These are phyloP conservation scores for Solanum chaucha DNA, from an alignment of 257 asterid species.

Conservation along the genomic window DNA sequence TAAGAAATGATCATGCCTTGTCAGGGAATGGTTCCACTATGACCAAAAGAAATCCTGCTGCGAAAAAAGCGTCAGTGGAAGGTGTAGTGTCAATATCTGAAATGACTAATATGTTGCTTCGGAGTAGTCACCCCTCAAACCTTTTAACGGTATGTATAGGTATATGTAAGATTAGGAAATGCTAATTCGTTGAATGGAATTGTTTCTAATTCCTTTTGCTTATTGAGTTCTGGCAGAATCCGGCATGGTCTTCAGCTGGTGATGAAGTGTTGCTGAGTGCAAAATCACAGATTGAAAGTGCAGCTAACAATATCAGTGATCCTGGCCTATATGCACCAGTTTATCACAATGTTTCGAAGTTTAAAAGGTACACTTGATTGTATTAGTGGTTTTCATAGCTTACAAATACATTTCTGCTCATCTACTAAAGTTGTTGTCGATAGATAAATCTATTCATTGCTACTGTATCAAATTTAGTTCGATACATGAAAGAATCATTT, in stretches of 20 bases:
- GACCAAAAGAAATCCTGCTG: neutral
- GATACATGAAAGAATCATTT: neutral
- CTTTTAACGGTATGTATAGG: conserved; percentile 29
- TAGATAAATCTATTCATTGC: neutral
- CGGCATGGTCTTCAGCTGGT: conserved; percentile 40
- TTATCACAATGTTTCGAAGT: conserved; percentile 46
- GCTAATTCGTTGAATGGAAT: neutral
- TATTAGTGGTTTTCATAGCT: neutral
- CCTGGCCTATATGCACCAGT: conserved; percentile 40
- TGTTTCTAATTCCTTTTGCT: neutral
- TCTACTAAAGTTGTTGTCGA: neutral
- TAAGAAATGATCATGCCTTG: conserved; percentile 1
- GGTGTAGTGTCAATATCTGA: conserved; percentile 37
- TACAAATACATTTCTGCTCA: neutral
- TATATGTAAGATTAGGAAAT: neutral
- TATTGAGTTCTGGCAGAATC: conserved; percentile 21
- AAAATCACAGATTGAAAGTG: conserved; percentile 32
- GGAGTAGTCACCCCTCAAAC: conserved; percentile 21
- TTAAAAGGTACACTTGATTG: conserved; percentile 27
- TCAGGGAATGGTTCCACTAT: conserved; percentile 4
- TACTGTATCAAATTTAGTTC: neutral
- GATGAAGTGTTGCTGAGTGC: conserved; percentile 42
- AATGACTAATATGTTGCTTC: conserved; percentile 44
- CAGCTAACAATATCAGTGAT: conserved; percentile 5
- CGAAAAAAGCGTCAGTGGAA: conserved; percentile 14